Conservation (phyloP, 73 alveolate species). For the Stentor coeruleus region DNA sequence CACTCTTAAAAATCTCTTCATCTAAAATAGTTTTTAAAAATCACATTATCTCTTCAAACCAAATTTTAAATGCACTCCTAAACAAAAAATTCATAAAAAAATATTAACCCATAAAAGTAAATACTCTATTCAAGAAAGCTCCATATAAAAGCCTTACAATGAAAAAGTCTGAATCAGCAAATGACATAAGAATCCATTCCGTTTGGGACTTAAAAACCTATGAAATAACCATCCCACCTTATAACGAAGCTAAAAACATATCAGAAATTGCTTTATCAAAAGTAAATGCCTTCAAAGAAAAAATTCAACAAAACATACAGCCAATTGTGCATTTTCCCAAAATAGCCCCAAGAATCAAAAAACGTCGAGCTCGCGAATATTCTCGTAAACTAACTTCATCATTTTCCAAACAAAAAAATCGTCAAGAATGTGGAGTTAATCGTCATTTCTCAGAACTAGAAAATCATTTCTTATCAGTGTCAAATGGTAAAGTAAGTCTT, state of each 20-base stretch:
- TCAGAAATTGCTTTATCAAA: background rate
- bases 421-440: background rate
- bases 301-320: background rate
- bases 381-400: background rate
- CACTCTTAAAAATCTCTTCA: no score
- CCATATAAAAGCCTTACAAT: no score
- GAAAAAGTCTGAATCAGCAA: no score
- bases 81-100: no score
- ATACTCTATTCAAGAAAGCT: no score
- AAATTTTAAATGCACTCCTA: no score
- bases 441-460: background rate
- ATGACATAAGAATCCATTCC: background rate
- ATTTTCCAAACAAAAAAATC: background rate
- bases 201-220: constrained; percentile 1
- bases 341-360: background rate
- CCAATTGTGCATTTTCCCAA: background rate
- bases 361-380: background rate
- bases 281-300: background rate
- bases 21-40: no score
- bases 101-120: no score
- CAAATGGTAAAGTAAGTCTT: background rate
- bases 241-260: background rate
- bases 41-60: no score
- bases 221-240: background rate
- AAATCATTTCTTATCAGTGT: background rate